Base-by-base conservation (phyloP, 2,329 filamentous ascomycete species). In the Apiospora arundinis region DNA sequence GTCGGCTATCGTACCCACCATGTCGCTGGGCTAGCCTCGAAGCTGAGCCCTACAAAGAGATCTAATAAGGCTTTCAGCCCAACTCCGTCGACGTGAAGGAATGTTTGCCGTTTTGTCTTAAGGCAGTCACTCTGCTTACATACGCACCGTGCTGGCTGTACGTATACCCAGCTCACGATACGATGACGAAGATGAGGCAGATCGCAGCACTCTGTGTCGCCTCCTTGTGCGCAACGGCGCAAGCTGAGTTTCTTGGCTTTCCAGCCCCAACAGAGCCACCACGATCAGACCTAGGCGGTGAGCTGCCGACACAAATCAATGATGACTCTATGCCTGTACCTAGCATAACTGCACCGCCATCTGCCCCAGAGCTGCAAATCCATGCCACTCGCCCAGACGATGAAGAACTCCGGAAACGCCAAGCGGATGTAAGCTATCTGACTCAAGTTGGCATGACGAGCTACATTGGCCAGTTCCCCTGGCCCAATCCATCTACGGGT, bases 351-450 rank as follows among this genome's bases (percentile, higher is more conserved):
- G 25, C 25, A 25, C 49, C 49, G 49, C 49, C 25, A 1, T 32
- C 49, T 2, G 14, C 18, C 25, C 49, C 23, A 25, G 14, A 9
- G 5, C 48, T 16, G 48, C 48, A 52, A n/a, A n/a, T 1, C 23
- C 23, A 56, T 21, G 8, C 25, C 49, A 7, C 49, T 1, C 6
- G 32, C 5, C 16, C 25, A 49, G 46, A 49, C 23, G 25, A 32
- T 0, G 25, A 6, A 14, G 49, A 32, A 25, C 49, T 56, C 25
- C 25, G 49, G 49, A 56, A 56, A 32, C 49, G 49, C 25, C 49
- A 56, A 21, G 49, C 25, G 14, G 49, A 56, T 56, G 49, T 56
- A 25, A 56, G 49, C 49, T 56, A 56, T 32, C 49, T 56, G 25
- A 32, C 49, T 14, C 25, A 56, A 56, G 25, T 56, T 16, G 49